phyloP scores from a whole-genome alignment of 1,139 yeast genomes.

The Sugiyamaella castrensis region DNA sequence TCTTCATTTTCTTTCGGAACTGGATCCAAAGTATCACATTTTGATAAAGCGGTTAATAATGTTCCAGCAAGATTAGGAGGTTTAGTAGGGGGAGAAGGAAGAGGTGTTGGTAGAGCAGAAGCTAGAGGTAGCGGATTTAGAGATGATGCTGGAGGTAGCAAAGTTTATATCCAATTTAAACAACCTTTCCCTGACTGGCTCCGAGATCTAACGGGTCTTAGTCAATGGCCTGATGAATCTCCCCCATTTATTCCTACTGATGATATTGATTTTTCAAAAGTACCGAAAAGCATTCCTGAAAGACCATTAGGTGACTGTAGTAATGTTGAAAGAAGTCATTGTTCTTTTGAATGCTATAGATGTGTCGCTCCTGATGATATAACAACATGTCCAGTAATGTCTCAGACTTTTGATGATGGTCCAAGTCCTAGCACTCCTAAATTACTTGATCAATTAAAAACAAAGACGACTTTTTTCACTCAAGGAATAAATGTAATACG shows the following conservation, averaged over 20 bases:
- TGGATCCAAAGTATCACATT: slow-evolving; percentile 7
- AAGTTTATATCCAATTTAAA: slow-evolving; percentile 6
- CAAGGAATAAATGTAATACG: slow-evolving; percentile 77
- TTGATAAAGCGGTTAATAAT: background rate
- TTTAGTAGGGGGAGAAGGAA: background rate
- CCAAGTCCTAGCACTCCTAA: slow-evolving; percentile 71
- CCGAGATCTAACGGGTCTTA: slow-evolving; percentile 64
- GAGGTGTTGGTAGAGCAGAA: too few species aligned
- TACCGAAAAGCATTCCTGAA: slow-evolving; percentile 47
- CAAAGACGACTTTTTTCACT: slow-evolving; percentile 74
- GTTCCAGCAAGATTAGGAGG: background rate
- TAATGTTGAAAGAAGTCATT: slow-evolving; percentile 46
- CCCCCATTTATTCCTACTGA: slow-evolving; percentile 87
- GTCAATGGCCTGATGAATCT: slow-evolving; percentile 76
- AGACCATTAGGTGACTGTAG: slow-evolving; percentile 64
- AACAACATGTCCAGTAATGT: slow-evolving; percentile 61
- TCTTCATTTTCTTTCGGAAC: slow-evolving; percentile 1
- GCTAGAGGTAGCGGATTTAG: too few species aligned
- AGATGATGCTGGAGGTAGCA: background rate
- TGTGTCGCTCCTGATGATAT: slow-evolving; percentile 80
- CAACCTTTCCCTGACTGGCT: slow-evolving; percentile 72
- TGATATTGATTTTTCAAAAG: slow-evolving; percentile 54
- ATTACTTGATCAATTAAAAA: slow-evolving; percentile 51
- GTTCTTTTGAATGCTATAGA: slow-evolving; percentile 84
- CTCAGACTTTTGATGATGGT: slow-evolving; percentile 95